These are phyloP conservation scores for Ustulina deusta DNA, from an alignment of 2,329 filamentous ascomycete genomes.

Conservation along the genomic window DNA sequence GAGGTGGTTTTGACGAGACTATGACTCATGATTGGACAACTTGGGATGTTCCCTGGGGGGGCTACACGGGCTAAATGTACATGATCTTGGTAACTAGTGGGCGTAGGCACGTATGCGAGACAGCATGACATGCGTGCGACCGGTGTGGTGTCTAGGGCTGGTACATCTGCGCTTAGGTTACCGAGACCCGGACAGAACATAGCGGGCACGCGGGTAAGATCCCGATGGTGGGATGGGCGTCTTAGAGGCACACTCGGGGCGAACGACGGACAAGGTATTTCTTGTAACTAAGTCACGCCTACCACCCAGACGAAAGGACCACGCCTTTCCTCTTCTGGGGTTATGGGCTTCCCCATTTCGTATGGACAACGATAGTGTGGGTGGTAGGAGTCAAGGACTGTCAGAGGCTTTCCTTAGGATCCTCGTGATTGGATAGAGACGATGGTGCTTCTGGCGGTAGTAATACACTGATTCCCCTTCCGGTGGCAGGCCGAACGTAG, in stretches of 20 bases:
- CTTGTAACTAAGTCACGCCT: conserved; percentile 46
- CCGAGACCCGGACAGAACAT: conserved; percentile 39
- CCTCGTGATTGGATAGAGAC: conserved; percentile 43
- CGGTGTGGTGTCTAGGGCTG: conserved; percentile 44
- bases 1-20: conserved; percentile 59
- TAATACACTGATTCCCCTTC: conserved; percentile 48
- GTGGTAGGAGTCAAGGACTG: conserved; percentile 37
- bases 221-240: conserved; percentile 35
- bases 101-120: conserved; percentile 45
- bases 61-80: conserved; percentile 58
- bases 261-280: conserved; percentile 45
- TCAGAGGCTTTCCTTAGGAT: conserved; percentile 40
- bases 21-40: conserved; percentile 68
- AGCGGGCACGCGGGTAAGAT: conserved; percentile 34
- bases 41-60: conserved; percentile 49
- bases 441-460: conserved; percentile 43
- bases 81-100: conserved; percentile 53
- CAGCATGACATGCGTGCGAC: conserved; percentile 47
- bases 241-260: conserved; percentile 52
- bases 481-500: conserved; percentile 40
- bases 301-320: conserved; percentile 41
- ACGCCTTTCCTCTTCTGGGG: conserved; percentile 53
- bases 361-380: conserved; percentile 45
- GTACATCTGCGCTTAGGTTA: conserved; percentile 46
- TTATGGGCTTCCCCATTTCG: conserved; percentile 53